Base-by-base conservation (phyloP, 306 rosid genomes). In the Dalbergia oliveri region DNA sequence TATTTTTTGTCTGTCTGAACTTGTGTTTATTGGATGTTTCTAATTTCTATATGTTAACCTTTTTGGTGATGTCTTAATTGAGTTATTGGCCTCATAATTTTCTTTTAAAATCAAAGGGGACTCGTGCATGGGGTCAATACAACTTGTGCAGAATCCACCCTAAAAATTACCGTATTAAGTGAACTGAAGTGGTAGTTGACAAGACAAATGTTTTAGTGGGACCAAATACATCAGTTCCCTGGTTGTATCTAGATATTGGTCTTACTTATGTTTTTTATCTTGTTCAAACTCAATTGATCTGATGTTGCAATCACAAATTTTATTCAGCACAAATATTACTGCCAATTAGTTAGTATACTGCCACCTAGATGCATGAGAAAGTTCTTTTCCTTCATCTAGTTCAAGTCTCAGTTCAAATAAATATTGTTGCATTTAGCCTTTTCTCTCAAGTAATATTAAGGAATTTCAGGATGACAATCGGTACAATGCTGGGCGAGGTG, bases 401-500 rank as follows among this genome's bases (percentile, higher is more conserved):
- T 13, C 13, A 45, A 60, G 63, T 69, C 16, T 44, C 35, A 59
- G 68, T 66, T 72, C 43, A 78, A 60, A 75, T 61, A 16, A 37
- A 62, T 69, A 35, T 69, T 69, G 61, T 63, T 12, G 72, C 74
- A 37, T 67, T 62, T 78, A 76, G 78, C 66, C 76, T 77, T 83
- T 83, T 76, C 37, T 54, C 66, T 54, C 9, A 88, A 23, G 39
- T 58, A 83, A 50, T 77, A 9, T 44, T 31, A 49, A 60, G 64
- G 65, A 69, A 75, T 86, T 80, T 72, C 96, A 95, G 98, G 99
- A 95, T 79, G 83, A 89, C 43, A 95, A 86, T 73, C 88, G 97
- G 37, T 95, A 91, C 85, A 95, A 68, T 87, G 96, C 98, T 37
- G 98, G 99, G 64, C 82, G 98, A 85, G 99, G 99, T 18, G 94